Conservation (phyloP, 2,329 filamentous ascomycete species). For the Tolypocladium ophioglossoides region DNA sequence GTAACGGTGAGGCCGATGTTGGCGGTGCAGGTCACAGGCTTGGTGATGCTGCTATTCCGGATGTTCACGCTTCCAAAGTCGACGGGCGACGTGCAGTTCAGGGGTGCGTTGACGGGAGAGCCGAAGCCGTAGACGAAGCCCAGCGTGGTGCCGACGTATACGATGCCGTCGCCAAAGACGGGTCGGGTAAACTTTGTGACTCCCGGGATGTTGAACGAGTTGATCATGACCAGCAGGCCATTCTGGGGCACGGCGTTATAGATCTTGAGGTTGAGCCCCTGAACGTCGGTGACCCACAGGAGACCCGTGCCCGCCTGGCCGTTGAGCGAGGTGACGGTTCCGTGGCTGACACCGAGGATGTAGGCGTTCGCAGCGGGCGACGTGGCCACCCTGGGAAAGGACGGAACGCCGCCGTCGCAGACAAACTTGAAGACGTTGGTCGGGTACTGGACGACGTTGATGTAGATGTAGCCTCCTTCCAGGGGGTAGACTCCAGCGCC, state of each 20-base stretch:
- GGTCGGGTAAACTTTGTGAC: constrained; percentile 46
- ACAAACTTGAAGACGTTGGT: constrained; percentile 49
- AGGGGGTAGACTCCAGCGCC: constrained; percentile 36
- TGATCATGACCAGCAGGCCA: constrained; percentile 34
- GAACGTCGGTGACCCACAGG: constrained; percentile 45
- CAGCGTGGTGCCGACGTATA: constrained; percentile 40
- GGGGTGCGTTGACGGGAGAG: constrained; percentile 39
- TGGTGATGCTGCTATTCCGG: constrained; percentile 15
- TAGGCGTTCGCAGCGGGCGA: constrained; percentile 38
- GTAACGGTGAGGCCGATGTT: constrained; percentile 31
- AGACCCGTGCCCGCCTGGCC: constrained; percentile 43
- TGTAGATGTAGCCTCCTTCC: constrained; percentile 38
- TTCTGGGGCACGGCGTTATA: constrained; percentile 40
- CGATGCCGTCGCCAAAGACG: constrained; percentile 45
- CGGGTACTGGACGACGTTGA: constrained; percentile 40
- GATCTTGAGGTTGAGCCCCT: constrained; percentile 39
- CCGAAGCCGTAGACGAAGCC: constrained; percentile 46
- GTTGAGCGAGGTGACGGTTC: constrained; percentile 43
- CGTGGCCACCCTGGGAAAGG: constrained; percentile 42
- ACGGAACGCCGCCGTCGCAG: constrained; percentile 37
- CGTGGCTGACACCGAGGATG: constrained; percentile 44
- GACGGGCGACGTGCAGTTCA: constrained; percentile 40
- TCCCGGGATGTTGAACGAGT: constrained; percentile 38
- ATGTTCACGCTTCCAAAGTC: constrained; percentile 36
- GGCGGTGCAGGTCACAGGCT: constrained; percentile 36